Percentiles rank a stretch among this genome's conserved stretches.
Evolutionary conservation across 202 grass and related monocot genomes (phyloP).

Genomic region (Carex arenaria): DNA sequence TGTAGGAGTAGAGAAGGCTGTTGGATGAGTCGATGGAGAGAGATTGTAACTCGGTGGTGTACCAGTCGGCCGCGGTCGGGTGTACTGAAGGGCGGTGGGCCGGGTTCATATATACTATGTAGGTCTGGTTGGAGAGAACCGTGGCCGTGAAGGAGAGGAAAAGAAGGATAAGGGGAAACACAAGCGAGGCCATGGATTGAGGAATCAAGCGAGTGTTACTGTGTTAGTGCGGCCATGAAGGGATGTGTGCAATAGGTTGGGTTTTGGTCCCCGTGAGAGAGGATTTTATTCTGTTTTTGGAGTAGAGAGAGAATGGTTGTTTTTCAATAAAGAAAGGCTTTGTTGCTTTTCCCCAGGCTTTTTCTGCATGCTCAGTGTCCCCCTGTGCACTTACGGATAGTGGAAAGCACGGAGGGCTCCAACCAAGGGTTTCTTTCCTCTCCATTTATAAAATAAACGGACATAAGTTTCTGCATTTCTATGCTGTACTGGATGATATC

Average conservation of each 20-base stretch:
- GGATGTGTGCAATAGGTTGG: no score
- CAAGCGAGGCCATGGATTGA: slow-evolving; percentile 20
- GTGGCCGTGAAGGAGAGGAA: slow-evolving; percentile 3
- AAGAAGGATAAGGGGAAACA: slow-evolving; percentile 13
- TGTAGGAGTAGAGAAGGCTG: slow-evolving; percentile 85
- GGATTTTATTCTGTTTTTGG: neutral
- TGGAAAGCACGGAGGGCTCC: neutral
- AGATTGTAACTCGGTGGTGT: slow-evolving; percentile 57
- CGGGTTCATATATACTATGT: slow-evolving; percentile 89
- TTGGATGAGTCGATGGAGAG: slow-evolving; percentile 59
- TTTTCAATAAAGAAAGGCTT: no score
- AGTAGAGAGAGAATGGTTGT: neutral
- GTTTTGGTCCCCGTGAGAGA: neutral
- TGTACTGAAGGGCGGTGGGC: slow-evolving; percentile 42
- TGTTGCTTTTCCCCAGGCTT: neutral
- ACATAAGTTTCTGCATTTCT: neutral
- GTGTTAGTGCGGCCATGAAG: neutral
- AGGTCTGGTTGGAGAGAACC: slow-evolving; percentile 38
- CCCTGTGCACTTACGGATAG: slow-evolving; percentile 1
- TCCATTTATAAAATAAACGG: neutral
- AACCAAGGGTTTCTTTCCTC: neutral
- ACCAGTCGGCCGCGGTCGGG: slow-evolving; percentile 53
- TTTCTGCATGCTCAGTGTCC: slow-evolving; percentile 28
- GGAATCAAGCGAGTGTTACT: neutral
- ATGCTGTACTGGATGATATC: neutral